Percentiles rank a stretch among this genome's conserved stretches.
Conservation (phyloP, 306 rosid genomes). For the Pueraria montana region DNA sequence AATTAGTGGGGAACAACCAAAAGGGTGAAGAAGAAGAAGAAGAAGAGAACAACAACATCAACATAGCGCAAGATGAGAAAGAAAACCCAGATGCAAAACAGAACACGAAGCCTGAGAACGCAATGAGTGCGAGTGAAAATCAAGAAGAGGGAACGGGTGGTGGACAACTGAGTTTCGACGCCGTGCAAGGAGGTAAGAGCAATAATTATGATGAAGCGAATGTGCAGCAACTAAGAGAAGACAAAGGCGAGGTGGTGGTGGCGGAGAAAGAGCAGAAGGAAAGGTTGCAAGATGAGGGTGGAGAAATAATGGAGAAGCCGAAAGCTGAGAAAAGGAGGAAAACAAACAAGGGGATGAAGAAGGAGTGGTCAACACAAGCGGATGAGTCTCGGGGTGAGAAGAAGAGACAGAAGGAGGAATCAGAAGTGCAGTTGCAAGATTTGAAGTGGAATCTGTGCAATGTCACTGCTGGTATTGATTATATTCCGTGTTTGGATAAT, state of each 20-base stretch:
- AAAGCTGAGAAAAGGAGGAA: too few relatives aligned
- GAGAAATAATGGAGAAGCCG: too few relatives aligned
- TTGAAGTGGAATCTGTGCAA: conserved; percentile 78
- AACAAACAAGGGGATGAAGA: conserved; percentile 48
- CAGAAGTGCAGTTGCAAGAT: conserved; percentile 45
- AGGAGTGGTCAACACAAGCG: conserved; percentile 72
- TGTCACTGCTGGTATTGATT: conserved; percentile 68
- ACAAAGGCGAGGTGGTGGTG: conserved; percentile 38
- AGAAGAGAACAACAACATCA: too few relatives aligned
- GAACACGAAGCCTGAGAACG: conserved; percentile 32
- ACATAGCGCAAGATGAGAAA: not conserved
- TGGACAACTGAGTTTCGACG: conserved; percentile 15
- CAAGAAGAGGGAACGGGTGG: conserved; percentile 15
- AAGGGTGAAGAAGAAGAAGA: conserved; percentile 44
- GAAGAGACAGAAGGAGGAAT: conserved; percentile 62
- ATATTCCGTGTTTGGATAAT: conserved; percentile 88
- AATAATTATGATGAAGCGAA: not conserved
- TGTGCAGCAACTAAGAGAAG: conserved; percentile 39
- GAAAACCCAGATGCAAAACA: not conserved
- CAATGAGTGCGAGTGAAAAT: conserved; percentile 1
- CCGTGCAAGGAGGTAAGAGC: conserved; percentile 37
- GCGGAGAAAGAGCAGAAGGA: conserved; percentile 10
- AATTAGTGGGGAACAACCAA: conserved; percentile 24
- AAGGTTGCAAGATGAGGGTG: conserved; percentile 7
- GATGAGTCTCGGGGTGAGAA: conserved; percentile 68